These are phyloP conservation scores for Fusarium caatingaense DNA, from an alignment of 2,329 filamentous ascomycete genomes.

Conservation along the genomic window DNA sequence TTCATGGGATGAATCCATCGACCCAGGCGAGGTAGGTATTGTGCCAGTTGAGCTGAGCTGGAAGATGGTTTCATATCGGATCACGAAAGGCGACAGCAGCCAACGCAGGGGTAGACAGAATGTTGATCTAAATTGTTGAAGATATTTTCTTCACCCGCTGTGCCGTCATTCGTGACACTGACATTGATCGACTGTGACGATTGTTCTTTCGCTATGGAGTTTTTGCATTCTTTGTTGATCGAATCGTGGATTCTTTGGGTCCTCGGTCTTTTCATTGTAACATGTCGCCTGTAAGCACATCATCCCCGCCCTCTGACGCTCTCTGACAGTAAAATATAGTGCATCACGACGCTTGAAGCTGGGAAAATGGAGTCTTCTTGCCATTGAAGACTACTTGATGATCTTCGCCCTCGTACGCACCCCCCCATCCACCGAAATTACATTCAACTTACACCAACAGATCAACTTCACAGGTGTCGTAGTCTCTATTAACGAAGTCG, in stretches of 20 bases:
- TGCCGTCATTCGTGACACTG: background rate
- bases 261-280: constrained; percentile 44
- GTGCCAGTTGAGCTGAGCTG: background rate
- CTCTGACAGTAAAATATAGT: constrained; percentile 2
- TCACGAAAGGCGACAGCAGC: background rate
- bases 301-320: background rate
- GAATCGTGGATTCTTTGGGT: constrained; percentile 50
- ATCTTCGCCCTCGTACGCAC: constrained; percentile 57
- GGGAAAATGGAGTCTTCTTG: constrained; percentile 59
- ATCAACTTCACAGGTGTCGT: constrained; percentile 56
- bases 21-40: no score
- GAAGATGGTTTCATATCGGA: background rate
- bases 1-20: background rate
- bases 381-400: constrained; percentile 69
- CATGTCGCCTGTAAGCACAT: constrained; percentile 39
- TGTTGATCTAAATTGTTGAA: background rate
- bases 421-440: no score
- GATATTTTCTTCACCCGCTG: background rate
- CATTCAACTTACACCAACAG: constrained; percentile 18
- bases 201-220: constrained; percentile 39
- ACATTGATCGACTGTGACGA: background rate
- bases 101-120: background rate
- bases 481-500: constrained; percentile 56
- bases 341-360: constrained; percentile 53
- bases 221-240: constrained; percentile 41